Conservation (phyloP, 2,329 filamentous ascomycete species). For the Tolypocladium paradoxum region DNA sequence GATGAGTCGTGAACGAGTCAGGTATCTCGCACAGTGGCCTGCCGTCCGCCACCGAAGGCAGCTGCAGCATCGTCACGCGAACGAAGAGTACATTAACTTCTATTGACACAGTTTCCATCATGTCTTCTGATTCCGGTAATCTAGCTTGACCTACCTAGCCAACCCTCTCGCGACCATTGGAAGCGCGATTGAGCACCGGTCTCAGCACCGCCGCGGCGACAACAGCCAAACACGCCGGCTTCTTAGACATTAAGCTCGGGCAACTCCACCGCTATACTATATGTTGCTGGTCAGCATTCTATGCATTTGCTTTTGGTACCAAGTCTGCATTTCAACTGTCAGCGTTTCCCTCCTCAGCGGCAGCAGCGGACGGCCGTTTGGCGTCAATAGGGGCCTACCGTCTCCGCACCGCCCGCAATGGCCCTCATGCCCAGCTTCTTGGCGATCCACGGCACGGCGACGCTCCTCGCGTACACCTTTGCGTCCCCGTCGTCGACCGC, state of each 20-base stretch:
- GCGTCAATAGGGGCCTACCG: constrained; percentile 1
- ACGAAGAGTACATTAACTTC: too few relatives aligned
- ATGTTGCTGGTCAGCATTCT: neutral
- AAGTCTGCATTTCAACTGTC: neutral
- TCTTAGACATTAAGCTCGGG: neutral
- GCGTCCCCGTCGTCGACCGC: constrained; percentile 23
- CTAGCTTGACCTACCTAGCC: neutral
- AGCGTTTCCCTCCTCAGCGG: neutral
- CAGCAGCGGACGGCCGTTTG: too few relatives aligned
- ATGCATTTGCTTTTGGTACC: neutral
- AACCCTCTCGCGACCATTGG: too few relatives aligned
- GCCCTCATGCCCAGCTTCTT: constrained; percentile 11
- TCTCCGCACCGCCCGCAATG: constrained; percentile 7
- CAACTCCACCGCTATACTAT: neutral
- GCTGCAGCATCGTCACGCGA: too few relatives aligned
- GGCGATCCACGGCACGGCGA: constrained; percentile 11
- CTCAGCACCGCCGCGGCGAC: too few relatives aligned
- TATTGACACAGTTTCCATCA: neutral
- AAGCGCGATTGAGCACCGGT: neutral
- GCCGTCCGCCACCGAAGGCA: too few relatives aligned
- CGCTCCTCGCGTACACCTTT: constrained; percentile 15
- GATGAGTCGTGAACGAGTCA: too few relatives aligned
- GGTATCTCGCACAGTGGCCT: too few relatives aligned
- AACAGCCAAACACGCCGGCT: neutral
- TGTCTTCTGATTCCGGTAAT: neutral